Percentiles rank a stretch among this genome's conserved stretches.
phyloP scores from a whole-genome alignment of 164 flowering plant species.

The Malania oleifera region DNA sequence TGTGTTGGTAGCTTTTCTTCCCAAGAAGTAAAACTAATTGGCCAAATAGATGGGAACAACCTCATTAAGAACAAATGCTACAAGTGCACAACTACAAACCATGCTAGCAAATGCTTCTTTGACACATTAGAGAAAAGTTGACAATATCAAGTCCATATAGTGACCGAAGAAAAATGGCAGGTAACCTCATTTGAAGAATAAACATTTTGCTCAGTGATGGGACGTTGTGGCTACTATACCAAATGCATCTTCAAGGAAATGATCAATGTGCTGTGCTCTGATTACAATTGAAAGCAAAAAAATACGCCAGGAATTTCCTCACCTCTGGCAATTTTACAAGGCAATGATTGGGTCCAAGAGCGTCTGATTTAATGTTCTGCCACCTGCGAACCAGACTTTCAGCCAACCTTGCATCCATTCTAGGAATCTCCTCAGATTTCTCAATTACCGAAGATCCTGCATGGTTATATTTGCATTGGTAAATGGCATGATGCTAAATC shows the following conservation, averaged over 20 bases:
- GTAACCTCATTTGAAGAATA: not conserved
- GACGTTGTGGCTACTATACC: not conserved
- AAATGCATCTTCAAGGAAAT: not conserved
- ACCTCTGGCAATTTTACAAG: conserved; percentile 81
- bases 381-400: conserved; percentile 83
- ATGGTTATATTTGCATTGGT: conserved; percentile 2
- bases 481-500: not conserved
- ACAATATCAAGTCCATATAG: no score
- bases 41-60: no score
- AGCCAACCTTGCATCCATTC: conserved; percentile 93
- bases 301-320: conserved; percentile 5
- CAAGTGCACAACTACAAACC: no score
- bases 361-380: conserved; percentile 84
- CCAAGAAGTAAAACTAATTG: no score
- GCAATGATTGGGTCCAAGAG: conserved; percentile 83
- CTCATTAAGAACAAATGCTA: no score
- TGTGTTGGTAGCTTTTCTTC: no score
- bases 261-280: not conserved
- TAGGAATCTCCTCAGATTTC: conserved; percentile 41
- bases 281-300: not conserved
- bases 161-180: no score
- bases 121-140: no score
- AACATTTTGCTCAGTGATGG: not conserved
- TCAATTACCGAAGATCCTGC: conserved; percentile 38
- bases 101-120: no score